Conservation (phyloP, 2,329 filamentous ascomycete species). For the Dothistroma septosporum region DNA sequence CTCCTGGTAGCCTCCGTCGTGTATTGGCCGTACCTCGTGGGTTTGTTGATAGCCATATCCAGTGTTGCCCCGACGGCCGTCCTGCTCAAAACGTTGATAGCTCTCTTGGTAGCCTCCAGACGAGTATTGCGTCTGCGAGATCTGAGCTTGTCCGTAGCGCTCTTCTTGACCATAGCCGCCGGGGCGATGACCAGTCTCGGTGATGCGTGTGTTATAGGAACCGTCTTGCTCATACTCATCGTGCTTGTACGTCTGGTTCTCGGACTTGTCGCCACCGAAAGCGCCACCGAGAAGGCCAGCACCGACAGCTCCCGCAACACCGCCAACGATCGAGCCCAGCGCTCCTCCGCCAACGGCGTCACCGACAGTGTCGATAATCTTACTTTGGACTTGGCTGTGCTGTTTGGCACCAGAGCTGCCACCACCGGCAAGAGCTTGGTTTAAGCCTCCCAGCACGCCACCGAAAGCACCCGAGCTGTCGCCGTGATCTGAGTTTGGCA, state of each 20-base stretch:
- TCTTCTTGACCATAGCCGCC: constrained; percentile 21
- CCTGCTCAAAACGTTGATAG: constrained; percentile 58
- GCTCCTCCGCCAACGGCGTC: constrained; percentile 61
- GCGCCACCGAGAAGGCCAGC: constrained; percentile 62
- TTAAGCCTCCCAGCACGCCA: constrained; percentile 35
- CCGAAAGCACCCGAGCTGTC: constrained; percentile 44
- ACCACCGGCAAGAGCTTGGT: constrained; percentile 28
- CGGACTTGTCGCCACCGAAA: constrained; percentile 49
- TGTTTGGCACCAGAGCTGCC: constrained; percentile 35
- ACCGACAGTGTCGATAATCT: constrained; percentile 51
- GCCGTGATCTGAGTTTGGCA: constrained; percentile 59
- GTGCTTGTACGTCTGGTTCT: constrained; percentile 49
- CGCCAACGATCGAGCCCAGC: constrained; percentile 66
- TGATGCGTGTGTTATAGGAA: constrained; percentile 58
- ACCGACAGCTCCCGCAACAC: constrained; percentile 56
- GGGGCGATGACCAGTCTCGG: constrained; percentile 55
- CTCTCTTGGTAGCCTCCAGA: constrained; percentile 57
- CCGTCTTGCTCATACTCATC: constrained; percentile 58
- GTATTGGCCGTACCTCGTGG: constrained; percentile 50
- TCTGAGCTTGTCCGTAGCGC: constrained; percentile 59
- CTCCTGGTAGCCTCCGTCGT: constrained; percentile 56
- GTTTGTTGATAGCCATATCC: constrained; percentile 58
- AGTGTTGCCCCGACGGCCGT: constrained; percentile 38
- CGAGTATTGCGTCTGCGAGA: constrained; percentile 55
- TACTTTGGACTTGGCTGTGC: constrained; percentile 18